Base-by-base conservation (phyloP, 2,329 filamentous ascomycete genomes). In the Metarhizium brunneum region DNA sequence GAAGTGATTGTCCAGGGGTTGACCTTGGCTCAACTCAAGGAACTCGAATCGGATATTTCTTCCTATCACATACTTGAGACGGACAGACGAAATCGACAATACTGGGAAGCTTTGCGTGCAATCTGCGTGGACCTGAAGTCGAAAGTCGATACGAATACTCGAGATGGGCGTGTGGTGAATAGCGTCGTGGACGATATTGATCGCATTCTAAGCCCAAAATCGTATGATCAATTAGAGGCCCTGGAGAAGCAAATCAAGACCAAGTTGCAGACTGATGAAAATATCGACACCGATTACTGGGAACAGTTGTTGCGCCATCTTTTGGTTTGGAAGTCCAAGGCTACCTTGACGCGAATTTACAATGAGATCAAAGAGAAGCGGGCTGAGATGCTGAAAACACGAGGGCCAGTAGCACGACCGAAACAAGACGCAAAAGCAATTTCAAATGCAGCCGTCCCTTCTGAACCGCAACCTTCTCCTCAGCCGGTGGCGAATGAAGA, bases 251-350 rank as follows among this genome's bases (percentile, higher is more conserved):
- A 97, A 73, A 94, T 99, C 69, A 85, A 84, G 67, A 77, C 79
- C 16, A 99, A 99, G 74, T 76, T 99, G 50, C 80, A 85, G 53
- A 95, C 90, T 7, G 86, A 96, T 66, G 92, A 96, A 66, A 86
- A 89, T 43, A 92, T 99, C 61, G 94, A 99, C 70, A 90, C 88
- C 2, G 94, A 99, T 71, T 99, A 97, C 69, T 99, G 94, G 94
- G 90, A 95, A 67, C 90, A 96, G 67, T 77, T 99, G 16, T 77
- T 99, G 58, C 85, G 86, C 61, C 95, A 86, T 66, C 75, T 99
- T 59, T 78, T 88, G 6, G 84, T 96, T 1, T 96, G 90, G 85
- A 97, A 97, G 73, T 90, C 94, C 38, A 91, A 89, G 69, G 90
- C 91, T 2, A 90, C 87, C 68, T 73, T 99, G 54, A 85, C 84